Conservation (phyloP, 1,284 basidiomycete genomes). For the Cystobasidiaceae sp. region DNA sequence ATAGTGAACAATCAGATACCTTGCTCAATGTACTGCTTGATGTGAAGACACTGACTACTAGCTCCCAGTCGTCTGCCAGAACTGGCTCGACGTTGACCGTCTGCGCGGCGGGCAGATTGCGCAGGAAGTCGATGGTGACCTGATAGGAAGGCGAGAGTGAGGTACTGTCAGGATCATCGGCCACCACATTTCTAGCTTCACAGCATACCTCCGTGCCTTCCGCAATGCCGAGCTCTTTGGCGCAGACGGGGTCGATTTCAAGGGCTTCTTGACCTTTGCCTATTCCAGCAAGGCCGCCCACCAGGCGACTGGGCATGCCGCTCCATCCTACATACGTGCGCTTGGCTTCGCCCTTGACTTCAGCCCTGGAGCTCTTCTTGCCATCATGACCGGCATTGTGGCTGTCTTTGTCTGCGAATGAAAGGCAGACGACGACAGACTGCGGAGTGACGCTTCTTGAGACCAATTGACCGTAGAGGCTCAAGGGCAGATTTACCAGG, state of each 20-base stretch:
- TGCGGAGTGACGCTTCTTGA: slow-evolving; percentile 78
- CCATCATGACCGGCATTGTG: slow-evolving; percentile 41
- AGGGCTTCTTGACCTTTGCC: slow-evolving; percentile 62
- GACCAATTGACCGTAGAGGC: slow-evolving; percentile 79
- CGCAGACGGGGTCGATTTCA: slow-evolving; percentile 88
- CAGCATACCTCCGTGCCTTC: slow-evolving; percentile 65
- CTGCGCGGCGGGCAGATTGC: slow-evolving; percentile 71
- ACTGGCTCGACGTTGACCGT: slow-evolving; percentile 81
- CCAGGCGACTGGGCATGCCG: slow-evolving; percentile 71
- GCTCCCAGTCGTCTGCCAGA: slow-evolving; percentile 94
- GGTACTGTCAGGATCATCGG: too few relatives aligned
- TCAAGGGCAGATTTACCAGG: slow-evolving; percentile 83
- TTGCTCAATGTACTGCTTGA: not conserved
- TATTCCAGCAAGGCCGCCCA: slow-evolving; percentile 52
- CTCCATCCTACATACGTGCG: slow-evolving; percentile 79
- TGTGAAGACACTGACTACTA: slow-evolving; percentile 61
- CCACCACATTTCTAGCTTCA: too few relatives aligned
- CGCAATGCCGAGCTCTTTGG: slow-evolving; percentile 64
- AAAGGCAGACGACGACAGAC: slow-evolving; percentile 76
- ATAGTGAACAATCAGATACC: not conserved
- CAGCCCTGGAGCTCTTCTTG: slow-evolving; percentile 49
- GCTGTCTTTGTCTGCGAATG: slow-evolving; percentile 35
- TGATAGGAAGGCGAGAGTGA: too few relatives aligned
- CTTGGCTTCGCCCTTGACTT: slow-evolving; percentile 52
- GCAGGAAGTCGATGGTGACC: slow-evolving; percentile 81